These are phyloP conservation scores for Penicillium soppii DNA, from an alignment of 495 filamentous ascomycete species.

Conservation along the genomic window DNA sequence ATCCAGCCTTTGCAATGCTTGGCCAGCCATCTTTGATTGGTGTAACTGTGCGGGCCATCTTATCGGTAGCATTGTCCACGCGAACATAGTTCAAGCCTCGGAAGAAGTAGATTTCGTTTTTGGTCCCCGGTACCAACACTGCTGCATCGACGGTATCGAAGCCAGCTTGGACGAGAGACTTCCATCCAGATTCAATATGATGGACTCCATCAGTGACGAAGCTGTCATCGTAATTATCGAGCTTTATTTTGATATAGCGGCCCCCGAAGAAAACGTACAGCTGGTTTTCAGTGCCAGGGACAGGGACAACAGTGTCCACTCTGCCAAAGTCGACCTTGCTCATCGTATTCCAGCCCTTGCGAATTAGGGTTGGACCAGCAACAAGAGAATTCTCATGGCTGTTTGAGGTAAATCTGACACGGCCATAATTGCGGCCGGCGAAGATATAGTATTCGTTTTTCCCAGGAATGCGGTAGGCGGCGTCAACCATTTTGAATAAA, in stretches of 20 bases:
- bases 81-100: neutral
- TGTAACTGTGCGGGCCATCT: neutral
- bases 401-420: neutral
- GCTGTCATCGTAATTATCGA: conserved; percentile 1
- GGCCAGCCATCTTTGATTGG: neutral
- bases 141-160: neutral
- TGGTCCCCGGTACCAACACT: neutral
- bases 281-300: neutral
- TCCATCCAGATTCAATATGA: neutral
- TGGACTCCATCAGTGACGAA: neutral
- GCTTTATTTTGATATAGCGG: neutral
- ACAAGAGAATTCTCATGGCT: neutral
- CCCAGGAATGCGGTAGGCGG: neutral
- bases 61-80: neutral
- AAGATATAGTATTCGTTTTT: neutral
- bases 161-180: neutral
- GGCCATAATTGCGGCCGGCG: neutral
- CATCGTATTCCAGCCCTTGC: neutral
- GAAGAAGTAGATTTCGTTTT: neutral
- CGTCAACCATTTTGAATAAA: too few relatives aligned
- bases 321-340: neutral
- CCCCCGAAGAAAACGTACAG: neutral
- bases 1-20: neutral
- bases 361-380: neutral
- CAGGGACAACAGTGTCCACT: neutral